phyloP scores from a whole-genome alignment of 768 basidiomycete genomes.

The Panus rudis region DNA sequence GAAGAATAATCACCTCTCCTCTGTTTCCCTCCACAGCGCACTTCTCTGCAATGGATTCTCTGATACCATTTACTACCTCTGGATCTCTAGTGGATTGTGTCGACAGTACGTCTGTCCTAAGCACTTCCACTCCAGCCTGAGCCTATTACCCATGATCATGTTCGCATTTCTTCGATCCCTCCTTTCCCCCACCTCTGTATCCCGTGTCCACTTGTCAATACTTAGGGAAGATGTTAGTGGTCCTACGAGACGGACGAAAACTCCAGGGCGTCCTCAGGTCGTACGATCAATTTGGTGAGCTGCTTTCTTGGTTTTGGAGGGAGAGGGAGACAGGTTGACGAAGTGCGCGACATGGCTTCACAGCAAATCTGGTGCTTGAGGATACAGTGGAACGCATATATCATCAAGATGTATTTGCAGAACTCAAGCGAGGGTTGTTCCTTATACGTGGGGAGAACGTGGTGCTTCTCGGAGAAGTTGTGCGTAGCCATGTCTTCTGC shows the following conservation, averaged over 20 bases:
- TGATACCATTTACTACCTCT: slow-evolving; percentile 98
- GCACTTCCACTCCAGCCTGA: slow-evolving; percentile 27
- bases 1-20: background rate
- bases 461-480: slow-evolving; percentile 93
- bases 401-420: slow-evolving; percentile 81
- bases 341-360: slow-evolving; percentile 2
- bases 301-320: background rate
- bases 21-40: background rate
- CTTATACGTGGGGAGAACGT: slow-evolving; percentile 98
- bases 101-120: slow-evolving; percentile 89
- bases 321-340: too few relatives aligned
- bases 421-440: slow-evolving; percentile 83
- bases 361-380: slow-evolving; percentile 96
- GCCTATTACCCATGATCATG: slow-evolving; percentile 13
- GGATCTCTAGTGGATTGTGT: slow-evolving; percentile 98
- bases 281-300: slow-evolving; percentile 97
- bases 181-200: slow-evolving; percentile 11
- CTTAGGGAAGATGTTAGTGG: slow-evolving; percentile 96
- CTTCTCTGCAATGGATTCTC: slow-evolving; percentile 87
- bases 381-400: slow-evolving; percentile 94
- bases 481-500: slow-evolving; percentile 35
- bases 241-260: slow-evolving; percentile 93
- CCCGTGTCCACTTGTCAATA: slow-evolving; percentile 21
- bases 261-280: slow-evolving; percentile 93
- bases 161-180: slow-evolving; percentile 10